Evolutionary conservation across 2,329 filamentous ascomycete species (phyloP), one percentile per base, ranked within the genome.

Genomic region (Catunica adiposa): DNA sequence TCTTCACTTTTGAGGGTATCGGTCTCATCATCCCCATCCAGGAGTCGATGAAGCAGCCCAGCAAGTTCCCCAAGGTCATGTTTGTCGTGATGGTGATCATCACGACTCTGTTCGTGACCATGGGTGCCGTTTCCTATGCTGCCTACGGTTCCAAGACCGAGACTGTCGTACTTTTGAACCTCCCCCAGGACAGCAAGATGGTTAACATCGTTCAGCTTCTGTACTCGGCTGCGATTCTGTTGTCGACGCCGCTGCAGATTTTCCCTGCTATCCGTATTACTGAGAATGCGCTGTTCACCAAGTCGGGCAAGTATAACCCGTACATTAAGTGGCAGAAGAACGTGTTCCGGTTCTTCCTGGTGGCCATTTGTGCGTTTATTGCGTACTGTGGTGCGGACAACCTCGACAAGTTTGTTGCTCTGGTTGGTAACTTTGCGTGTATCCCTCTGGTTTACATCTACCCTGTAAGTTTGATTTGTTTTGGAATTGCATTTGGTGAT

Each of bases 251-350:
- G 4, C 73, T 98, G 58, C 94, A 98, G 66, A 89, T 98, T 62
- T 98, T 97, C 74, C 92, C 92, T 0, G 92, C 92, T 46, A 97
- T 98, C 64, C 85, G 90, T 65, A 98, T 98, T 64, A 88, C 87
- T 34, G 89, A 94, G 69, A 95, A 94, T 63, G 88, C 89, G 61
- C 75, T 97, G 5, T 98, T 97, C 68, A 94, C 86, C 23, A 78
- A 85, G 65, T 95, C 89, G 60, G 89, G 92, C 62, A 98, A 98
- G 70, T 95, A 96, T 71, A 96, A 97, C 66, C 89, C 89, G 0
- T 92, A 87, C 66, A 94, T 98, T 74, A 98, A 98, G 73, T 98
- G 92, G 92, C 86, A 97, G 76, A 98, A 98, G 80, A 98, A 98
- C 63, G 73, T 84, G 34, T 98, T 95, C 73, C 84, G 92, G 55